Evolutionary conservation across 1,284 basidiomycete genomes (phyloP), one percentile per base, ranked within the genome.

Genomic region (Takashimella tepidaria): DNA sequence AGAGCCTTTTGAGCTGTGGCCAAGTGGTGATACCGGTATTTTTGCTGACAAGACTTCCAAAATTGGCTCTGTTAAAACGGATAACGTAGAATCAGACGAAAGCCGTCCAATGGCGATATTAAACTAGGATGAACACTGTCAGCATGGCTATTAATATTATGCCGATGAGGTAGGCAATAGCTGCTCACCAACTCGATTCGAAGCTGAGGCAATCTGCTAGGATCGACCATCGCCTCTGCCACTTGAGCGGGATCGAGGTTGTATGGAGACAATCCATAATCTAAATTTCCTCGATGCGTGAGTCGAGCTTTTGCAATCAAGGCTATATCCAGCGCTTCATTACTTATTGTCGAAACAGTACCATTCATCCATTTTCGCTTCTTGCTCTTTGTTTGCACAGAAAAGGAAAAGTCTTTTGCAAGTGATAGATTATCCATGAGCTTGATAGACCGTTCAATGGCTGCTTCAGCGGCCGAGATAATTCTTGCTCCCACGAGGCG

Each of bases 1-100:
- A 5, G 47, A 40, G 2, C 56, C 55, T 10, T 41, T 53, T 2
- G 54, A 55, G 42, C 55, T 56, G 21, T 51, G 53, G 0, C 59
- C 59, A 1, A 37, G 8, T 16, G 31, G 31, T 16, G 8, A 8
- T 8, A 37, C 8, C 31, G 31, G 10, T 16, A 16, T 8, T 8
- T 37, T 37, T 8, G 8, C 31, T 37, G 40, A 31, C 22, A 63
- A 47, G 6, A 47, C 24, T 2, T 24, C 2, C 20, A 63, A 50
- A 10, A 57, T 24, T 3, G 55, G 49, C 20, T 60, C 59, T 11
- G 47, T 24, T n/a, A 50, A 41, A 10, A 12, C 20, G 16, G 37
- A 8, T 16, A 37, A 16, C 16, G 31, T 8, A 8, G 8, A 16
- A 37, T 37, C 31, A 37, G 16, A 8, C 8, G 31, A 37, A 8